Conservation (phyloP, 2,329 filamentous ascomycete species). For the Plenodomus tracheiphilus region DNA sequence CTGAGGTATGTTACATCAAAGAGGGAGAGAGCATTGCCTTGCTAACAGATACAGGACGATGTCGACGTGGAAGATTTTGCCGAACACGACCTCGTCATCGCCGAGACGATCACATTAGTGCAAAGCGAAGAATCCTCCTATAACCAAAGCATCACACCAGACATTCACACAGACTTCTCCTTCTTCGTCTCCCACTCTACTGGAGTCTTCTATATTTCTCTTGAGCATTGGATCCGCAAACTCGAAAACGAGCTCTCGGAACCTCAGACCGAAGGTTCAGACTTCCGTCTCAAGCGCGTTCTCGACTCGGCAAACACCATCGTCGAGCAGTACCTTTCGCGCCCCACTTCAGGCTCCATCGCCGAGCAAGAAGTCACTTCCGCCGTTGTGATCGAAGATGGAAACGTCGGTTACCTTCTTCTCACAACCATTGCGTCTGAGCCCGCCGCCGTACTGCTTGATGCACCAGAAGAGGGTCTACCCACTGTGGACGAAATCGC, state of each 20-base stretch:
- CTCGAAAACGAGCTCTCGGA: constrained; percentile 61
- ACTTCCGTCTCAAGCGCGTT: constrained; percentile 60
- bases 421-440: constrained; percentile 54
- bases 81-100: constrained; percentile 40
- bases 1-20: constrained; percentile 21
- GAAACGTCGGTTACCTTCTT: constrained; percentile 61
- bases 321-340: constrained; percentile 53
- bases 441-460: constrained; percentile 56
- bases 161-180: constrained; percentile 59
- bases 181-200: constrained; percentile 61
- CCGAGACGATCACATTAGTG: constrained; percentile 46
- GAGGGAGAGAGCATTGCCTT: not conserved
- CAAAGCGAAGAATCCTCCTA: constrained; percentile 38
- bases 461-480: constrained; percentile 49
- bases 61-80: constrained; percentile 15
- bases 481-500: constrained; percentile 33
- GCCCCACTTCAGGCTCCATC: constrained; percentile 21
- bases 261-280: constrained; percentile 55
- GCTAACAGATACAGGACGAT: constrained; percentile 23
- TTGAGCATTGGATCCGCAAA: constrained; percentile 60
- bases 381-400: constrained; percentile 59
- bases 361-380: constrained; percentile 46
- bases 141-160: constrained; percentile 60
- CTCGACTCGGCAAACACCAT: constrained; percentile 56
- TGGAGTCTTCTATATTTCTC: constrained; percentile 59